These are phyloP conservation scores for Trichocomaceae sp. DNA, from an alignment of 2,329 filamentous ascomycete genomes.

Conservation along the genomic window DNA sequence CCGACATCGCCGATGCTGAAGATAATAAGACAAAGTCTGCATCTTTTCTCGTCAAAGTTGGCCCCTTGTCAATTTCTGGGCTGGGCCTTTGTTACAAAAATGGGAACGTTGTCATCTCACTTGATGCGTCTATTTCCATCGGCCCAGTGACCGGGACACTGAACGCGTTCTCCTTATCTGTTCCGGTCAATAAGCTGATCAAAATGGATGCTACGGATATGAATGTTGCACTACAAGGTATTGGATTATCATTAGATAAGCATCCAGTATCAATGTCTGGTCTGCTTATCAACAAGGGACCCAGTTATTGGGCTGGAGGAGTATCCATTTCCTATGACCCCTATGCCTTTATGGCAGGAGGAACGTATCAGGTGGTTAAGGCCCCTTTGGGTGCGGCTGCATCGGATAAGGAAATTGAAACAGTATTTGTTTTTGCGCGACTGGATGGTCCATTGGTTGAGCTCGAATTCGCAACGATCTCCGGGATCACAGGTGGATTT, in stretches of 20 bases:
- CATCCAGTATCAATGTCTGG: not conserved
- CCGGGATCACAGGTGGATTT: constrained; percentile 33
- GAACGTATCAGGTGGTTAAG: not conserved
- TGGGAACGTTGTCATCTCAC: too few species aligned
- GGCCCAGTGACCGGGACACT: not conserved
- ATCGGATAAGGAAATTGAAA: not conserved
- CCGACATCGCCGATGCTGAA: too few species aligned
- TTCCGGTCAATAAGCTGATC: not conserved
- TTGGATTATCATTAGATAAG: not conserved
- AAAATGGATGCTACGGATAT: not conserved
- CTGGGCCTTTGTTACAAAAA: too few species aligned
- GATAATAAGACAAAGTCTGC: too few species aligned
- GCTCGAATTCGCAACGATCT: constrained; percentile 34
- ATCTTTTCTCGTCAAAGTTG: too few species aligned
- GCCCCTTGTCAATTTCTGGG: too few species aligned
- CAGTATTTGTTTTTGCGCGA: constrained; percentile 32
- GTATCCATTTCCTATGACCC: not conserved
- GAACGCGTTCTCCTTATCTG: not conserved
- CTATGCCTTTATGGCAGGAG: not conserved
- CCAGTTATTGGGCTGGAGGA: not conserved
- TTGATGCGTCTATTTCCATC: not conserved
- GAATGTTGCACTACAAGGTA: not conserved
- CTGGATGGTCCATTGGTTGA: constrained; percentile 36
- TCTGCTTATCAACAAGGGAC: not conserved
- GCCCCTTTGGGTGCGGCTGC: too few species aligned